Base-by-base conservation (phyloP, 371 early-diverging fungal genomes). In the Mycotypha africana region DNA sequence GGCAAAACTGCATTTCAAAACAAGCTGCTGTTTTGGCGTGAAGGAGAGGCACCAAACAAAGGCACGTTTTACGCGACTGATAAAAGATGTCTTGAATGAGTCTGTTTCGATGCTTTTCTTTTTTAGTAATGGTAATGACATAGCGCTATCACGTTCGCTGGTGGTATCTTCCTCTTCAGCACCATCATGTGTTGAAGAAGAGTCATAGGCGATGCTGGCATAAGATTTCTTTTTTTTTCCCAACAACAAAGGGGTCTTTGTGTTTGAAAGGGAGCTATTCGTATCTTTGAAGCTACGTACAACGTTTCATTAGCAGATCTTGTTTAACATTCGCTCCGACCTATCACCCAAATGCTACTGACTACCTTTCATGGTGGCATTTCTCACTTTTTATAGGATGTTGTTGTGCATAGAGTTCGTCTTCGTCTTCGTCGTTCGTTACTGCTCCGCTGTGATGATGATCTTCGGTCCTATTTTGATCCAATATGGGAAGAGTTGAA, bases 1-100 rank as follows among this genome's bases (percentile, higher is more conserved):
- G 16, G 82, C 80, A 32, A 84, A 45, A 12, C 78, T 70, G 30
- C 79, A 76, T 47, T 84, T 84, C 15, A 84, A 45, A 4, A 81
- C 72, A 5, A 68, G 49, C 8, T 53, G 69, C 25, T 71, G 65
- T 0, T 62, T 53, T 17, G 51, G 48, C 1, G 63, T 55, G 12
- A 65, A 42, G 9, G 9, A n/a, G n/a, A n/a, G n/a, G n/a, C n/a
- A n/a, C n/a, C n/a, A n/a, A n/a, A n/a, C n/a, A n/a, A n/a, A n/a
- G n/a, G n/a, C n/a, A n/a, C n/a, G n/a, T n/a, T n/a, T n/a, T n/a
- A 31, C 2, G 8, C 12, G 24, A 37, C 5, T 21, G 25, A 6
- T 16, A 31, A 32, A n/a, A 20, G 4, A 14, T 21, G 22, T n/a
- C n/a, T 31, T 10, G 30, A 41, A 17, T n/a, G 28, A 3, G 3